phyloP scores from a whole-genome alignment of 1,284 basidiomycete species.

The Rhizopogon parksii region DNA sequence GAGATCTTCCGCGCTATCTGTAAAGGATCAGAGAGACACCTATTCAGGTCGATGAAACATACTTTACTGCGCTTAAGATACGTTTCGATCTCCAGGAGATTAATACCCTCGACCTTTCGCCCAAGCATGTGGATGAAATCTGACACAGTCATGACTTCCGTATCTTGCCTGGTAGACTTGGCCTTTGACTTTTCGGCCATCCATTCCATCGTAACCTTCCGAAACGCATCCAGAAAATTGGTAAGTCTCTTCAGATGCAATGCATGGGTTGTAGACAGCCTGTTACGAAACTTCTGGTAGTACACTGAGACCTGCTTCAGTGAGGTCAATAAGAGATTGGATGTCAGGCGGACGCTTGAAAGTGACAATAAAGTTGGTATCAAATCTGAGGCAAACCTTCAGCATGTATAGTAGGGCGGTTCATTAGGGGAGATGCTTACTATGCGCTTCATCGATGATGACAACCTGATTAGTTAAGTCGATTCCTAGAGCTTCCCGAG shows the following conservation, averaged over 20 bases:
- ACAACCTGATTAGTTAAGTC: conserved; percentile 80
- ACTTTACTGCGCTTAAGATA: conserved; percentile 89
- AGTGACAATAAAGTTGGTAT: conserved; percentile 85
- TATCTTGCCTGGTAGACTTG: conserved; percentile 19
- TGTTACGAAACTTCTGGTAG: conserved; percentile 69
- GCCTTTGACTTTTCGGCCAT: conserved; percentile 20
- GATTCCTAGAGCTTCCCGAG: conserved; percentile 84
- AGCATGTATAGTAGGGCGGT: not conserved
- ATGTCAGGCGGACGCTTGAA: conserved; percentile 69
- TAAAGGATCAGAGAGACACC: not conserved
- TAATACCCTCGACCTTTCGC: conserved; percentile 62
- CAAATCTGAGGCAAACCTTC: conserved; percentile 46
- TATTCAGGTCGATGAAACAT: conserved; percentile 16
- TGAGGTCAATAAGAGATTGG: conserved; percentile 54
- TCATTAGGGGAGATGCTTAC: conserved; percentile 38
- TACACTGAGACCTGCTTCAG: conserved; percentile 78
- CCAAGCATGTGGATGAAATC: conserved; percentile 66
- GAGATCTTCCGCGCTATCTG: conserved; percentile 72
- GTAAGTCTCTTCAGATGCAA: conserved; percentile 78
- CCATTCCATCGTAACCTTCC: conserved; percentile 52
- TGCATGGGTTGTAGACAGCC: conserved; percentile 69
- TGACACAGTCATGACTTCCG: conserved; percentile 59
- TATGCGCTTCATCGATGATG: conserved; percentile 96
- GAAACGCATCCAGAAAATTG: conserved; percentile 64
- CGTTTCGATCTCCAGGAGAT: conserved; percentile 75